Base-by-base conservation (phyloP, 345 rosid genomes). In the Salix koriyanagi region DNA sequence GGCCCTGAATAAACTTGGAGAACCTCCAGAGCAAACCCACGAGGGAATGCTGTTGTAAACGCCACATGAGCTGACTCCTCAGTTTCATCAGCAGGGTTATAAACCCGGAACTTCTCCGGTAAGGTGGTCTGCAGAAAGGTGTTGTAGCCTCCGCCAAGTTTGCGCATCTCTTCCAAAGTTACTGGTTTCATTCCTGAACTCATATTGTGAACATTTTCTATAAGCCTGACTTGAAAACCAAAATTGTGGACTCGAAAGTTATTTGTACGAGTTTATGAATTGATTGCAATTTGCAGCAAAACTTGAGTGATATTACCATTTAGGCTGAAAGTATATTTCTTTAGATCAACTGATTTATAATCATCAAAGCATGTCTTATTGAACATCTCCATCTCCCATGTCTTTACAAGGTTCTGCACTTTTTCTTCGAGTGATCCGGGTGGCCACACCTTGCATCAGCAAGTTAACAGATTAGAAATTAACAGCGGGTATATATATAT, bases 371-470 rank as follows among this genome's bases (percentile, higher is more conserved):
- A 18, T 18, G 77, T 70, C 58, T 90, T 90, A 75, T 86, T 76
- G 71, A 90, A 86, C 73, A 89, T 48, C 64, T 90, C 92, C 92
- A 89, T 90, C 69, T 90, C 92, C 92, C 90, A 90, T 52, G 92
- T 86, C 85, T 89, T 89, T 19, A 90, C 80, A 13, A 89, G 89
- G 79, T 90, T 86, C 77, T 90, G 94, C 13, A 90, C 89, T 71
- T 84, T 80, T 71, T 90, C 90, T 75, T 86, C 91, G 13, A 89
- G 79, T 11, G 94, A 90, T 23, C 90, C 91, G 0, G 88, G 52
- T 30, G 91, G 84, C 94, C 92, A 90, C 46, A 86, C 66, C 94
- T 89, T 72, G 8, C 21, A 50, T 25, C 56, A 37, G 9, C 30
- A 67, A 56, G 16, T 1, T 32, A 60, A 28, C 1, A 77, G 34